phyloP scores from a whole-genome alignment of 352 stramenopile genomes.

The Globisporangium echinulatum region DNA sequence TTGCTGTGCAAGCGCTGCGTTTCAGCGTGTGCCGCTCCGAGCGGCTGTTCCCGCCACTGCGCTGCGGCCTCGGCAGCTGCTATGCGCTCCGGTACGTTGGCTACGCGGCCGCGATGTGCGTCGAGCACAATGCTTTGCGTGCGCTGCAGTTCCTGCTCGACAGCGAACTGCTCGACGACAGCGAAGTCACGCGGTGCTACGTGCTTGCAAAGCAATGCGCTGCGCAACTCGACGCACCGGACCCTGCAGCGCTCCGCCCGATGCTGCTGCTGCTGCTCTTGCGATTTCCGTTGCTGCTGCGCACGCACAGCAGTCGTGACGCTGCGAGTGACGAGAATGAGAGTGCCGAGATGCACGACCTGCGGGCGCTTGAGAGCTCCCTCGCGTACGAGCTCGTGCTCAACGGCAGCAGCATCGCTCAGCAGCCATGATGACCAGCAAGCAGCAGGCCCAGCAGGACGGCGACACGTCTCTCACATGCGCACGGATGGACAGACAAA shows the following conservation, averaged over 20 bases:
- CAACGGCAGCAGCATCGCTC: constrained; percentile 8
- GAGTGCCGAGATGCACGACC: constrained; percentile 3
- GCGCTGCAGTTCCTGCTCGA: constrained; percentile 26
- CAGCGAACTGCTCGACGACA: constrained; percentile 24
- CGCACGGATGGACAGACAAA: too few species aligned
- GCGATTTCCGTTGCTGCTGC: constrained; percentile 21
- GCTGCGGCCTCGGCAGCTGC: constrained; percentile 21
- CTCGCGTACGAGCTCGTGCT: constrained; percentile 48
- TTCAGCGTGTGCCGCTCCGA: constrained; percentile 30
- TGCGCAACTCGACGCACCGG: constrained; percentile 18
- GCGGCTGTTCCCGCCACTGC: constrained; percentile 22
- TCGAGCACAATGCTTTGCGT: constrained; percentile 33
- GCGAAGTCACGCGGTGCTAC: constrained; percentile 33
- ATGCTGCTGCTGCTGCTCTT: constrained; percentile 32
- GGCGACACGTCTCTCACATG: too few species aligned
- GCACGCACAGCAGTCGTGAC: constrained; percentile 9
- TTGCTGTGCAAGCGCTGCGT: constrained; percentile 5
- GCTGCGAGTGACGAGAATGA: neutral
- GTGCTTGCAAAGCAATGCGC: constrained; percentile 25
- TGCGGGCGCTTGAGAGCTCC: constrained; percentile 35
- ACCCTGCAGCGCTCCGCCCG: constrained; percentile 28
- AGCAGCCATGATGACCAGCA: neutral
- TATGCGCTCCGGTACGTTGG: constrained; percentile 34
- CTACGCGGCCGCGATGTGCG: constrained; percentile 28
- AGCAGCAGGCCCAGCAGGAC: too few species aligned